Percentiles rank a stretch among this genome's conserved stretches.
phyloP scores from a whole-genome alignment of 2,329 filamentous ascomycete genomes.

The Diaporthe velutina region DNA sequence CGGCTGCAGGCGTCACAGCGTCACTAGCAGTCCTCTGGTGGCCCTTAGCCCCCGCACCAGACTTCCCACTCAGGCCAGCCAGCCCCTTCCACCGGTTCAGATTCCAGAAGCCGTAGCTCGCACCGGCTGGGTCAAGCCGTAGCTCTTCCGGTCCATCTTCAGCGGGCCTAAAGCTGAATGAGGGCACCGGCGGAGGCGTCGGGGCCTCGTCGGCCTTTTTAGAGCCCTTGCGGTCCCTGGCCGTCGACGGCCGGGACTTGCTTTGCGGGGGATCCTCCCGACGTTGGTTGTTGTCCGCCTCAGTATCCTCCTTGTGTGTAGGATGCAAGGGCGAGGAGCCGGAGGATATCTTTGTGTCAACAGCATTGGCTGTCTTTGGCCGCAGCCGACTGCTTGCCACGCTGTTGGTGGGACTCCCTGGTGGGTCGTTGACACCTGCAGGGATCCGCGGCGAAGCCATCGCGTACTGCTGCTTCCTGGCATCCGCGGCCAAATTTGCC shows the following conservation, averaged over 20 bases:
- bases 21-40: conserved; percentile 37
- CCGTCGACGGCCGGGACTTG: conserved; percentile 28
- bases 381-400: conserved; percentile 35
- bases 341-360: background rate
- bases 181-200: conserved; percentile 64
- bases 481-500: conserved; percentile 59
- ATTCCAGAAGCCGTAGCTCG: conserved; percentile 69
- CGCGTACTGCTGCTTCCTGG: conserved; percentile 58
- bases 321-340: conserved; percentile 26
- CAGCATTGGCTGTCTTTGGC: conserved; percentile 18
- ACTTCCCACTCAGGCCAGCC: conserved; percentile 49
- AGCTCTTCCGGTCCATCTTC: conserved; percentile 53
- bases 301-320: background rate
- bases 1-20: conserved; percentile 7
- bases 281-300: conserved; percentile 35
- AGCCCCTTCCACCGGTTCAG: conserved; percentile 65
- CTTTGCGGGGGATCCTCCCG: conserved; percentile 40
- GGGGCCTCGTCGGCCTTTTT: conserved; percentile 42
- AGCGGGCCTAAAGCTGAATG: conserved; percentile 63
- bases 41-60: conserved; percentile 18
- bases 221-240: conserved; percentile 39
- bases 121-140: conserved; percentile 54
- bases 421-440: conserved; percentile 29
- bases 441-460: conserved; percentile 45
- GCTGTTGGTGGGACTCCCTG: conserved; percentile 40